Evolutionary conservation across 805 yeast genomes (phyloP).

Genomic region (Candida corydali): DNA sequence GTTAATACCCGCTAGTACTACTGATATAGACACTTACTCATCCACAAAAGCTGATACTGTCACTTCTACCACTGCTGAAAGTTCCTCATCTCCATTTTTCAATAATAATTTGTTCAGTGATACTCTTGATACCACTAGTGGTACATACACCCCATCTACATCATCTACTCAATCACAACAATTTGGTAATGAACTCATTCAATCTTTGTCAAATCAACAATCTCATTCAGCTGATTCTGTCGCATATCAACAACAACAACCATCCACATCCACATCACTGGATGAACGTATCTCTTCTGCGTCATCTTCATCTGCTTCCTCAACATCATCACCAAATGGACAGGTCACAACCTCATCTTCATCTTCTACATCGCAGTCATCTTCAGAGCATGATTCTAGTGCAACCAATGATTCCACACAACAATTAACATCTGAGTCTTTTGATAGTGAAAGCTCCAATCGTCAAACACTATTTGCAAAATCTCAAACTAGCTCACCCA

Average conservation of each 20-base stretch:
- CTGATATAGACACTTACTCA: neutral
- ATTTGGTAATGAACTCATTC: neutral
- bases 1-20: neutral
- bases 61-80: neutral
- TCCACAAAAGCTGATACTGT: too few species aligned
- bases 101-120: neutral
- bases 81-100: neutral
- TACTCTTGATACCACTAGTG: neutral
- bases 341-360: neutral
- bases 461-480: too few species aligned
- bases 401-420: neutral
- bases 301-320: neutral
- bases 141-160: neutral
- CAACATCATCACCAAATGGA: neutral
- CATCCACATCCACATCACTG: neutral
- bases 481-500: too few species aligned
- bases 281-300: neutral
- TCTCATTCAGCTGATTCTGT: too few species aligned
- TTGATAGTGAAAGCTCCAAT: too few species aligned
- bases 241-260: neutral
- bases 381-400: neutral
- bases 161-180: conserved; percentile 2
- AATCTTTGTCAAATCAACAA: neutral
- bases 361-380: neutral
- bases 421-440: too few species aligned